Conservation (phyloP, 345 rosid species). For the Isatis tinctoria region DNA sequence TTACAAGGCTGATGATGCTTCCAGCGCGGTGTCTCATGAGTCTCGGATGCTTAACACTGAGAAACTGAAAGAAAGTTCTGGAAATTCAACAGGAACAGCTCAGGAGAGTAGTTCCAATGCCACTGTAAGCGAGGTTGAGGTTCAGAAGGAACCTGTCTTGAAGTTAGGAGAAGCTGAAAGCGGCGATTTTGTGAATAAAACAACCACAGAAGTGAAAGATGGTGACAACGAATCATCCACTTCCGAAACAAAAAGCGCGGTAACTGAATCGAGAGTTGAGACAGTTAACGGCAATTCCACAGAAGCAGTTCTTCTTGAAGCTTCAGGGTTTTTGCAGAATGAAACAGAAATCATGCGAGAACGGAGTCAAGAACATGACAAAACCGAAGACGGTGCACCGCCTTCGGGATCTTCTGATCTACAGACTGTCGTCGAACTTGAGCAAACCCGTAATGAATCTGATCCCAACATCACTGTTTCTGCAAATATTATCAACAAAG, state of each 20-base stretch:
- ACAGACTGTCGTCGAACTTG: constrained; percentile 19
- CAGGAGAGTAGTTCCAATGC: constrained; percentile 17
- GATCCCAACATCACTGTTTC: constrained; percentile 28
- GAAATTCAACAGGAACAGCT: constrained; percentile 35
- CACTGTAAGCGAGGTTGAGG: constrained; percentile 18
- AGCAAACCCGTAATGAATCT: constrained; percentile 24
- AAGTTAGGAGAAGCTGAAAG: constrained; percentile 34
- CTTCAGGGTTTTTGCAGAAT: constrained; percentile 34
- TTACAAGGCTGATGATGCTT: constrained; percentile 92
- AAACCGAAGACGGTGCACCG: constrained; percentile 15
- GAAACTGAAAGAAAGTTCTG: constrained; percentile 36
- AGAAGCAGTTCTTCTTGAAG: constrained; percentile 24
- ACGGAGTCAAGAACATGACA: constrained; percentile 26
- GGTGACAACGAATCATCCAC: constrained; percentile 10
- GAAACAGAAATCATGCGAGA: constrained; percentile 37
- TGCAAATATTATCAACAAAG: constrained; percentile 23
- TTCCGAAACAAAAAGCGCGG: constrained; percentile 12
- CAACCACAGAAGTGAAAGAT: constrained; percentile 35
- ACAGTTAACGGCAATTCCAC: constrained; percentile 22
- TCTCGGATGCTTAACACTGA: constrained; percentile 37
- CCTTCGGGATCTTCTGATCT: constrained; percentile 28
- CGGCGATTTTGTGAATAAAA: constrained; percentile 5
- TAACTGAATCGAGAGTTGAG: constrained; percentile 34
- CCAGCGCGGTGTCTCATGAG: constrained; percentile 92
- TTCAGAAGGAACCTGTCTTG: constrained; percentile 25